A percentile compares a stretch with the other conserved stretches of the same genome.
Conservation (phyloP, 331 rosid genomes). For the Telfairia occidentalis region DNA sequence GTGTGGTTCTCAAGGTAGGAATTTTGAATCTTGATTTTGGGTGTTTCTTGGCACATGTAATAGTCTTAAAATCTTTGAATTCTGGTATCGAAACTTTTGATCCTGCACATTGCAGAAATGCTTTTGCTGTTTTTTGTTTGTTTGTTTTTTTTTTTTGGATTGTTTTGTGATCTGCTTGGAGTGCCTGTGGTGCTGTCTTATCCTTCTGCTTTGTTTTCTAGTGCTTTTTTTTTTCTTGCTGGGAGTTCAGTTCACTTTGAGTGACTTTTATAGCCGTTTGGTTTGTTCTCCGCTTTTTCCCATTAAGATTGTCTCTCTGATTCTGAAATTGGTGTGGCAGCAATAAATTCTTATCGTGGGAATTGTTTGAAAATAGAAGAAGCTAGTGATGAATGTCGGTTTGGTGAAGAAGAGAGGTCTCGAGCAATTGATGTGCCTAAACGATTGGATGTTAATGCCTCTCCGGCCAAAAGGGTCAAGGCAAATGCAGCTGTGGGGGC, state of each 20-base stretch:
- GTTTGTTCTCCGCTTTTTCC: not conserved
- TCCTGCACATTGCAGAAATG: not conserved
- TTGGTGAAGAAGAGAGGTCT: slow-evolving; percentile 31
- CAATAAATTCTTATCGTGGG: slow-evolving; percentile 3
- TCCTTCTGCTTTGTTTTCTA: not conserved
- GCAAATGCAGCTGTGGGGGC: slow-evolving; percentile 2
- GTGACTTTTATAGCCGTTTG: slow-evolving; percentile 1
- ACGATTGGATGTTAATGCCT: slow-evolving; percentile 21
- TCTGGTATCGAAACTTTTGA: not conserved
- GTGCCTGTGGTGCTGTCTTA: not conserved
- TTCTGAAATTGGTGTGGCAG: slow-evolving; percentile 21
- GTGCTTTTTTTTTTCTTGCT: not conserved
- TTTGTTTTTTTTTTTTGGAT: no score
- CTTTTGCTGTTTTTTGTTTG: not conserved
- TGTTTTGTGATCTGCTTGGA: not conserved
- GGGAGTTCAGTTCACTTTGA: not conserved
- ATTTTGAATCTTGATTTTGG: not conserved
- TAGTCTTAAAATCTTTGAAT: not conserved
- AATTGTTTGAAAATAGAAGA: slow-evolving; percentile 23
- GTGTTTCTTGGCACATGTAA: not conserved
- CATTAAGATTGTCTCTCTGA: not conserved
- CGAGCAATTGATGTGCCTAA: slow-evolving; percentile 30
- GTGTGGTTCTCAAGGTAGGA: slow-evolving; percentile 46
- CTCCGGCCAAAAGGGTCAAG: slow-evolving; percentile 24
- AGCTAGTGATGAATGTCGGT: slow-evolving; percentile 18